Evolutionary conservation across 2,329 filamentous ascomycete species (phyloP).

Genomic region (Dothistroma septosporum): DNA sequence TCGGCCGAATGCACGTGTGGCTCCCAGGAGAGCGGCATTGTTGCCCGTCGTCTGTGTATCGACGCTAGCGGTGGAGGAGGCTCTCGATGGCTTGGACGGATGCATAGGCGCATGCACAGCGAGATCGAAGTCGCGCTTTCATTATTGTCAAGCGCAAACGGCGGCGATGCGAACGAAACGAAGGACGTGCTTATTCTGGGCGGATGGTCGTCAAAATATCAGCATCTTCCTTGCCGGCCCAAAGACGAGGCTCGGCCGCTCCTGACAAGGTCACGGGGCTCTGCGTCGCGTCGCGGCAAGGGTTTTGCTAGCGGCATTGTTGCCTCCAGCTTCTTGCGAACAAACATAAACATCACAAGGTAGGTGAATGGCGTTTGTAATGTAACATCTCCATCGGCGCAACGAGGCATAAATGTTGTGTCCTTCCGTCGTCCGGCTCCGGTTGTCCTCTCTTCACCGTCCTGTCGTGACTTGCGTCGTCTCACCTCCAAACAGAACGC

Average conservation of each 20-base stretch:
- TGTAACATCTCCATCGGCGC: background rate
- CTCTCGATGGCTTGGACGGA: slow-evolving; percentile 21
- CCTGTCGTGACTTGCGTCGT: background rate
- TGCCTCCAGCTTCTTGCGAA: background rate
- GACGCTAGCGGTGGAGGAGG: slow-evolving; percentile 24
- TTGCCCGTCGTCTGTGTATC: slow-evolving; percentile 18
- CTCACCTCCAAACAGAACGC: background rate
- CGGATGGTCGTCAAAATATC: background rate
- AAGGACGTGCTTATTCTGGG: background rate
- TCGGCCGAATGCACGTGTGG: slow-evolving; percentile 47
- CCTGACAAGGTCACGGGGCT: background rate
- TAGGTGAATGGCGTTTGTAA: background rate
- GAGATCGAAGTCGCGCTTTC: slow-evolving; percentile 36
- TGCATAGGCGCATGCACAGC: slow-evolving; percentile 26
- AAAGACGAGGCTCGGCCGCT: background rate
- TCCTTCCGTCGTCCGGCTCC: background rate
- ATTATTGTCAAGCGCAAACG: background rate
- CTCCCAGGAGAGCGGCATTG: slow-evolving; percentile 48
- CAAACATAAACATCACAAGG: background rate
- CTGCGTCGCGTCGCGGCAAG: background rate
- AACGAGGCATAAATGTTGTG: background rate
- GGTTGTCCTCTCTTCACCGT: background rate
- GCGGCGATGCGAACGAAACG: background rate
- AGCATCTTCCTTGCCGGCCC: background rate
- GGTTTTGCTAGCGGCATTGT: background rate